Evolutionary conservation across 2,329 filamentous ascomycete genomes (phyloP).

Genomic region (Aquanectria penicillioides): DNA sequence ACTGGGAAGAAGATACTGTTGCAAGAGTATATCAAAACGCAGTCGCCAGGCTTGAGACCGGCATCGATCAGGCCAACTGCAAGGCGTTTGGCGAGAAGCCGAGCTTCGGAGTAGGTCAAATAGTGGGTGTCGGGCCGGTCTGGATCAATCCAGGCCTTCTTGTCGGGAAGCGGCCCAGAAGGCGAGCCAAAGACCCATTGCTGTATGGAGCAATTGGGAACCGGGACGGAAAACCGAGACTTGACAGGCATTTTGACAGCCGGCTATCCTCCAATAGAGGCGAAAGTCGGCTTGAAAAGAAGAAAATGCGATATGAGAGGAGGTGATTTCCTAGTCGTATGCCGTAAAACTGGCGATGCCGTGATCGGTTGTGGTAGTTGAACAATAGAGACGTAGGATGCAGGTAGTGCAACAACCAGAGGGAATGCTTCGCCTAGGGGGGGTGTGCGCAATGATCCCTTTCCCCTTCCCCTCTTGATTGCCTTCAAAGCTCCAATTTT

Average conservation of each 20-base stretch:
- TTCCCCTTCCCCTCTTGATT: no score
- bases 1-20: conserved; percentile 80
- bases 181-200: conserved; percentile 66
- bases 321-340: neutral
- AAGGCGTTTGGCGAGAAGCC: conserved; percentile 77
- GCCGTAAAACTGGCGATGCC: neutral
- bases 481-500: no score
- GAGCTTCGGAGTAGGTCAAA: conserved; percentile 71
- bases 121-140: conserved; percentile 73
- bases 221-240: conserved; percentile 56
- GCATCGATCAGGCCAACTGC: conserved; percentile 72
- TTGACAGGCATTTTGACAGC: conserved; percentile 54
- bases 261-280: neutral
- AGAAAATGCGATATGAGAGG: neutral
- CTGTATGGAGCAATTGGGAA: conserved; percentile 62
- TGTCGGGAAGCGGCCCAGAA: conserved; percentile 53
- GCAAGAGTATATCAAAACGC: conserved; percentile 77
- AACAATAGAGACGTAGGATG: neutral
- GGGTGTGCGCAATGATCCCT: neutral
- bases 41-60: conserved; percentile 74
- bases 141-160: conserved; percentile 69
- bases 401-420: conserved; percentile 1
- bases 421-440: neutral
- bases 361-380: conserved; percentile 1
- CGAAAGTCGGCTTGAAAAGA: neutral